Base-by-base conservation (phyloP, 371 early-diverging fungal genomes). In the Mortierella sp. region DNA sequence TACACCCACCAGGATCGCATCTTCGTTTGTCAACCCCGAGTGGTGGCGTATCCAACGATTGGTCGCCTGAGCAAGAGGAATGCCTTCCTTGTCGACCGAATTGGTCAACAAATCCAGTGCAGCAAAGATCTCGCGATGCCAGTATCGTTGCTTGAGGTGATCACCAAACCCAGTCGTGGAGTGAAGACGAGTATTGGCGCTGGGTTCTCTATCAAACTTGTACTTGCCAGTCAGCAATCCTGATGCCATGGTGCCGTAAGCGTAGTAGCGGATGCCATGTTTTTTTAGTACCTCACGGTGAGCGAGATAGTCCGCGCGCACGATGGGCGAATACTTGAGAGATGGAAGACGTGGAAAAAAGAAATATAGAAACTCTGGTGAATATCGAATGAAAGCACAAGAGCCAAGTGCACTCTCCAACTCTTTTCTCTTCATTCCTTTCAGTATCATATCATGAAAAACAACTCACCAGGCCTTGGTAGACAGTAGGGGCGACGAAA, bases 221-320 rank as follows among this genome's bases (percentile, higher is more conserved):
- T 83, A 74, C 15, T 81, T 71, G 4, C 85, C 84, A 21, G 81
- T 64, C 47, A 86, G 58, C 26, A 87, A 25, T 15, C 90, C 90
- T 29, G 88, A 88, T 25, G 84, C 64, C 37, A 87, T 70, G 6
- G 87, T 87, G 70, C 86, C 86, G 76, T 86, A 90, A 0, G 86
- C 88, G 70, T 84, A 75, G 43, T 75, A 82, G 1, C 56, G 48
- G 50, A 90, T 86, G 43, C 81, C 74, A 46, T 87, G 80, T 30
- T 81, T 74, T 15, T 81, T 71, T 29, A 90, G 60, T 57, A 85
- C 85, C 18, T 87, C 84, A 46, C 88, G 69, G 1, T 88, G 74
- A 57, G 85, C 90, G 16, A 63, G 70, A 66, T 88, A 88, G 19
- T 85, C 83, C 23, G 81, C 85, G 48, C 90, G 81, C 19, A 85